Evolutionary conservation across 2,329 filamentous ascomycete genomes (phyloP), one percentile per base, ranked within the genome.

Genomic region (Alternaria angustiovoidea): DNA sequence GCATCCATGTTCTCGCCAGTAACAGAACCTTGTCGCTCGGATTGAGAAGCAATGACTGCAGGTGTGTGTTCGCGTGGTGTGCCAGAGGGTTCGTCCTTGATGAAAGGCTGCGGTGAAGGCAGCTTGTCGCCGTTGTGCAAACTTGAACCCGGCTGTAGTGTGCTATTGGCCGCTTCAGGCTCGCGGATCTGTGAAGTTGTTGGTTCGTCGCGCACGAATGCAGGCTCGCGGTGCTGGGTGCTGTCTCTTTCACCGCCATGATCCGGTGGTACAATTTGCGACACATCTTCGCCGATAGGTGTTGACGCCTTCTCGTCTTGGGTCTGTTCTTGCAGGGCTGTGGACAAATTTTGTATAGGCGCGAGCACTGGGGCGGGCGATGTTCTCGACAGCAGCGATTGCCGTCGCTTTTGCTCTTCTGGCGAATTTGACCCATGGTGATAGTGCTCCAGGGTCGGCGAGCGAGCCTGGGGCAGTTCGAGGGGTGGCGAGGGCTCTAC

Each of bases 391-490:
- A 71, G 71, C 62, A 72, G 67, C 52, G 67, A 81, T 64, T 69
- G 80, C 43, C 78, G 73, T n/a, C 78, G 72, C 47, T 67, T 65
- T 53, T 76, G 75, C 65, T 80, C 78, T 60, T 82, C 79, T 41
- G 81, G 81, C 47, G 81, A 83, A 38, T 75, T 74, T 39, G 81
- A 81, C 44, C 76, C 75, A 63, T 82, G 78, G 62, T 81, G 81
- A 66, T 83, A 83, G 47, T 82, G 81, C 24, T 83, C 80, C 44
- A 83, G 77, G 2, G 81, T 81, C 5, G 82, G 81, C 26, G 81
- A 83, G 69, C 74, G 78, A 26, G 63, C 42, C 24, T 76, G 73
- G 26, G 72, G 70, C 49, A 62, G 67, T 9, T 77, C 71, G 26
- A 71, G 58, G 52, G 79, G 78, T 55, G 79, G 76, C 53, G 75